A percentile compares a stretch with the other conserved stretches of the same genome.
These are phyloP conservation scores for Pezicula radicicola DNA, from an alignment of 2,329 filamentous ascomycete species.

Conservation along the genomic window DNA sequence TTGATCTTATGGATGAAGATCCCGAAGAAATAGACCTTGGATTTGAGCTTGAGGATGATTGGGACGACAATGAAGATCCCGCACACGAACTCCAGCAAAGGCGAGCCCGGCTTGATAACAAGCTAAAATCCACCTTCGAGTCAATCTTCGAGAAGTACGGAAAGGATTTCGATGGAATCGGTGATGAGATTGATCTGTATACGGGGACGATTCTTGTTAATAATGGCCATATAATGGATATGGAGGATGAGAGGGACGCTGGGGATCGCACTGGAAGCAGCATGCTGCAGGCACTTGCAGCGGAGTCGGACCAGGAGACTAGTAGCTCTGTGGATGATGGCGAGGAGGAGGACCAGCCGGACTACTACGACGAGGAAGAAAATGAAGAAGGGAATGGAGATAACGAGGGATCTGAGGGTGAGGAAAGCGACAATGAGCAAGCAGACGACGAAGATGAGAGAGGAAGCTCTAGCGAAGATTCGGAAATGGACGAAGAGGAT, in stretches of 20 bases:
- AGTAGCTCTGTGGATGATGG: conserved; percentile 20
- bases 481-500: conserved; percentile 27
- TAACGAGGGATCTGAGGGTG: conserved; percentile 13
- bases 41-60: conserved; percentile 3
- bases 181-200: conserved; percentile 83
- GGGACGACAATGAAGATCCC: conserved; percentile 42
- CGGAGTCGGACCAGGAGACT: conserved; percentile 14
- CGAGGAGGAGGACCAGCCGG: conserved; percentile 18
- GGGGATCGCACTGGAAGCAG: conserved; percentile 26
- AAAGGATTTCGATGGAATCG: conserved; percentile 76
- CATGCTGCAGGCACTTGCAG: conserved; percentile 12
- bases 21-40: neutral
- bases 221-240: conserved; percentile 76
- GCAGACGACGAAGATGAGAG: conserved; percentile 22
- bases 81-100: conserved; percentile 57
- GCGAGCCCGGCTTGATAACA: conserved; percentile 63
- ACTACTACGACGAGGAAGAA: conserved; percentile 17
- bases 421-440: conserved; percentile 12
- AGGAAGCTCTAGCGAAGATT: conserved; percentile 16
- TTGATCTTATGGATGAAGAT: conserved; percentile 8
- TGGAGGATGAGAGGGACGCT: conserved; percentile 54
- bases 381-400: conserved; percentile 18
- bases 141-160: conserved; percentile 87
- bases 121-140: conserved; percentile 82
- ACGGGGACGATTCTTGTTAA: conserved; percentile 84